Conservation (phyloP, 2,329 filamentous ascomycete species). For the Penicillium brasilianum region DNA sequence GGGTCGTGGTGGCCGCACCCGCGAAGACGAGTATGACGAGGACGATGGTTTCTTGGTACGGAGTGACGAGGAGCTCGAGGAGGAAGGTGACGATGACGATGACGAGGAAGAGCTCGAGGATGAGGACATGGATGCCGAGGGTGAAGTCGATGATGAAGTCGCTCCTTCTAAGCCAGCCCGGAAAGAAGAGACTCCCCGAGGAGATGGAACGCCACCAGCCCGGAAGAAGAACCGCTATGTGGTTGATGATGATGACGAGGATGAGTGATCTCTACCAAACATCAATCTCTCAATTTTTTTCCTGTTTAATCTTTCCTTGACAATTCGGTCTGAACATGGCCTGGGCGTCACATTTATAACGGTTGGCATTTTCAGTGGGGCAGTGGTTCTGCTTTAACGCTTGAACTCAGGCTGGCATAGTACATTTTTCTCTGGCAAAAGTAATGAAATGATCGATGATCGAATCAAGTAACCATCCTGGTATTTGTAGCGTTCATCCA, state of each 20-base stretch:
- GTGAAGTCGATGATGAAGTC: constrained; percentile 45
- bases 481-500: neutral
- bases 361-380: constrained; percentile 17
- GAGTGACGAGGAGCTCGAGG: constrained; percentile 55
- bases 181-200: constrained; percentile 29
- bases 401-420: constrained; percentile 11
- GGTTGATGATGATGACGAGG: constrained; percentile 54
- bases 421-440: constrained; percentile 21
- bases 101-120: constrained; percentile 51
- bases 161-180: constrained; percentile 38
- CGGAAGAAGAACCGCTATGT: constrained; percentile 55
- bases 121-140: constrained; percentile 53
- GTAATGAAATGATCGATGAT: constrained; percentile 31
- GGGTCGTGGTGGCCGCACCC: constrained; percentile 53
- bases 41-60: constrained; percentile 75
- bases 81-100: constrained; percentile 51
- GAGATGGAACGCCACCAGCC: constrained; percentile 41
- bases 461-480: neutral
- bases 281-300: neutral
- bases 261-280: constrained; percentile 40
- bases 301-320: constrained; percentile 11
- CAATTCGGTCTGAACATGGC: constrained; percentile 19
- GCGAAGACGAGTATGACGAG: constrained; percentile 82
- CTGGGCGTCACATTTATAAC: constrained; percentile 25
- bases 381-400: constrained; percentile 7